Conservation (phyloP, 2,329 filamentous ascomycete genomes). For the Nothopassalora personata region DNA sequence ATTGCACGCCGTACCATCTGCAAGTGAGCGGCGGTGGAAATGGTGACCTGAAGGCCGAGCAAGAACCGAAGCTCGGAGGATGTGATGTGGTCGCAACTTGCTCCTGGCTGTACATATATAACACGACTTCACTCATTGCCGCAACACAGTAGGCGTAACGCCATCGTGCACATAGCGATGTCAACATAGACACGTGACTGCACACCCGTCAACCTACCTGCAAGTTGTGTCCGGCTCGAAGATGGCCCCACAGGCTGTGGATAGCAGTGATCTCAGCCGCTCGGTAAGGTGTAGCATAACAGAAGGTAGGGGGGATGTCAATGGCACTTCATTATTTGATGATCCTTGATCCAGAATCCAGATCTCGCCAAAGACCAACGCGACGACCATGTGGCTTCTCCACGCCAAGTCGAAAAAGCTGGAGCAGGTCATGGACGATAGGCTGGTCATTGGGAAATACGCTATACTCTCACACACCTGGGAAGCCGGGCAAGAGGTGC, state of each 20-base stretch:
- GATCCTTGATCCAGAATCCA: not conserved
- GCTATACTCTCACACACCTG: constrained; percentile 16
- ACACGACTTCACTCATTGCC: not conserved
- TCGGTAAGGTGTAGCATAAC: not conserved
- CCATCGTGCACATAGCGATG: not conserved
- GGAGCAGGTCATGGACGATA: constrained; percentile 3
- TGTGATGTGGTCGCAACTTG: not conserved
- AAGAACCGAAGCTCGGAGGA: not conserved
- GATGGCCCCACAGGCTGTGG: not conserved
- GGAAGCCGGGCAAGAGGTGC: constrained; percentile 8
- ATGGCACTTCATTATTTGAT: not conserved
- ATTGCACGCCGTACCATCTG: no score
- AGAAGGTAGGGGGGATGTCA: not conserved
- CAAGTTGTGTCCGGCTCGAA: not conserved
- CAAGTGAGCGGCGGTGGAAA: no score
- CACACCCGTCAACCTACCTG: not conserved
- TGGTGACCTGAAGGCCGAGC: not conserved
- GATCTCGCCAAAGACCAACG: not conserved
- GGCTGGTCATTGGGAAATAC: constrained; percentile 2
- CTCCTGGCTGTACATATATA: not conserved
- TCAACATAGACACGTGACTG: not conserved
- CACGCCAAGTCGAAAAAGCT: constrained; percentile 3
- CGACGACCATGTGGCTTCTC: constrained; percentile 10
- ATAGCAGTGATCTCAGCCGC: not conserved
- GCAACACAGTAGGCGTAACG: not conserved